These are phyloP conservation scores for Durotheca rogersii DNA, from an alignment of 495 filamentous ascomycete genomes.

Conservation along the genomic window DNA sequence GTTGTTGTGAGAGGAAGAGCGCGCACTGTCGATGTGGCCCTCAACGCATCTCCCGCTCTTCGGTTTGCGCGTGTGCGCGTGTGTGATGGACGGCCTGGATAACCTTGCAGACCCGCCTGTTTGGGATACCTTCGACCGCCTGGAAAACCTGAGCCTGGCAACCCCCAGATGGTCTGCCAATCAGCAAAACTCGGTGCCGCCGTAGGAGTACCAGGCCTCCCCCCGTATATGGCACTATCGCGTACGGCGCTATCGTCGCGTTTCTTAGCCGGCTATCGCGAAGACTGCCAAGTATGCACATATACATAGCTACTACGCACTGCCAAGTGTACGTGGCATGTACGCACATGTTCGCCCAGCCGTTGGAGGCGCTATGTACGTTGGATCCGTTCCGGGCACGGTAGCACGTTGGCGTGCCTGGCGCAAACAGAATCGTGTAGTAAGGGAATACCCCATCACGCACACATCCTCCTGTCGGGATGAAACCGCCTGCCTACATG, in stretches of 20 bases:
- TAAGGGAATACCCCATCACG: constrained; percentile 18
- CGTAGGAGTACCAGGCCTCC: not conserved
- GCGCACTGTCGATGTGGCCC: too few species aligned
- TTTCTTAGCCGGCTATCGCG: too few species aligned
- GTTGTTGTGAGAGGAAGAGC: too few species aligned
- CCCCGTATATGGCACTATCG: too few species aligned
- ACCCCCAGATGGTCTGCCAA: not conserved
- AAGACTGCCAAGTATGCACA: too few species aligned
- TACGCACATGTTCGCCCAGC: not conserved
- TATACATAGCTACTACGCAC: too few species aligned
- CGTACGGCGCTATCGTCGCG: not conserved
- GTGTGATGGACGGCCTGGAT: not conserved
- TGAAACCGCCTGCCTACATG: constrained; percentile 7
- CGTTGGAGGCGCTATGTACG: too few species aligned
- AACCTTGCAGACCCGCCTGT: constrained; percentile 3
- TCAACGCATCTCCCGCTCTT: not conserved
- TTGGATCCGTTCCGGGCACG: too few species aligned
- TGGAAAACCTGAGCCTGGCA: too few species aligned
- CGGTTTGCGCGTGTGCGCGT: not conserved
- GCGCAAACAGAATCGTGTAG: constrained; percentile 1
- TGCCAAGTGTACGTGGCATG: too few species aligned
- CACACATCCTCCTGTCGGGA: constrained; percentile 9
- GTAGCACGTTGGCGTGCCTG: constrained; percentile 1
- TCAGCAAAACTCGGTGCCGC: not conserved
- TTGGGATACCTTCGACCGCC: constrained; percentile 3